Evolutionary conservation across 2,329 filamentous ascomycete genomes (phyloP), one percentile per base, ranked within the genome.

Genomic region (Fusarium annulatum): DNA sequence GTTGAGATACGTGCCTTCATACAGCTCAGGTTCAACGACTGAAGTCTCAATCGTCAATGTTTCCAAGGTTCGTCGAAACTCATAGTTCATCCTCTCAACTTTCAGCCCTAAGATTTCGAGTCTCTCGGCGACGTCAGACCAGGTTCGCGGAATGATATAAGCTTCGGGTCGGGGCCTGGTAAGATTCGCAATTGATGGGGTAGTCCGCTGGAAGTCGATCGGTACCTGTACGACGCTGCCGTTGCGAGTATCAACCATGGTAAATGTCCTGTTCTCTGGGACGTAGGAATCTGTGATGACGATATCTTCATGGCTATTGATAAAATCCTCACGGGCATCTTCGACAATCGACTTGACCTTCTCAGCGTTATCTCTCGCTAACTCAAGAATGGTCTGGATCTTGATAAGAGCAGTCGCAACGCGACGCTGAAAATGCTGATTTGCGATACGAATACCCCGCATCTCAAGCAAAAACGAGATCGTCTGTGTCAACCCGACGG

Each of bases 381-480:
- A 28, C 9, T 71, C 67, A 12, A 71, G 52, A 2, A 71, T 62
- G 1, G 67, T 53, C 21, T 67, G 61, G 15, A 71, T 61, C 10
- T 71, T 63, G 18, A 67, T 49, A 0, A 71, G 61, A 16, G 61
- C 67, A 0, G 69, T 62, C 0, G 67, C 67, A 5, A 67, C 68
- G 8, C 67, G 56, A 2, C 67, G 67, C 12, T 71, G 69, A 1
- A 71, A 71, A 16, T 71, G 69, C 6, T 71, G 67, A 2, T 71
- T 41, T 0, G 38, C 69, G 0, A 71, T 30, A 8, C 69, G 63
- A 6, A 71, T 71, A 3, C 69, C 69, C 0, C 67, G 56, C 51
- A 71, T 57, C 5, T 71, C 69, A 0, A 71, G 57, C 0, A 71
- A 16, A 4, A 71, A 67, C 1, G 67, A 67, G 1, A 71, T 67